phyloP scores from a whole-genome alignment of 2,329 filamentous ascomycete genomes.

The Phyllosticta citribraziliensis region DNA sequence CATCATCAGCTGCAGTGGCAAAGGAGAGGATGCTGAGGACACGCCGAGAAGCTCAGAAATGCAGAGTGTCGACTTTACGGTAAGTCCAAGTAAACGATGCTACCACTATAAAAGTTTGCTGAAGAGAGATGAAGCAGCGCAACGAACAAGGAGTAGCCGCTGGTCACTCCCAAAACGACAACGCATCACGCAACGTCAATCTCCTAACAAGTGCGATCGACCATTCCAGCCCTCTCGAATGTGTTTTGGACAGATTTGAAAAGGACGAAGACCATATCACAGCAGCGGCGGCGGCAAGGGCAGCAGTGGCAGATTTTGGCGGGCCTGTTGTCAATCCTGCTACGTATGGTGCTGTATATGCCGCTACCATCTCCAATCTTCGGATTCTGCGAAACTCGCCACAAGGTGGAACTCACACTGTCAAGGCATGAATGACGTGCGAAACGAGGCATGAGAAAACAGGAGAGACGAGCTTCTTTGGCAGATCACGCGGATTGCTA shows the following conservation, averaged over 20 bases:
- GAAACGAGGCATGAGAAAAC: not conserved
- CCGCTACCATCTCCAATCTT: not conserved
- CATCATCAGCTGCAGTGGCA: too few species aligned
- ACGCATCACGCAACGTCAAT: not conserved
- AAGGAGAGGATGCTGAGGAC: too few species aligned
- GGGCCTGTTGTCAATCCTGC: not conserved
- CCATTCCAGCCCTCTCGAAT: not conserved
- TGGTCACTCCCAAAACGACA: too few species aligned
- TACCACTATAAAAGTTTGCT: too few species aligned
- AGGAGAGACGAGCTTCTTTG: too few species aligned
- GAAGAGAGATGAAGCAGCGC: too few species aligned
- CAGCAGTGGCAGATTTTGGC: not conserved
- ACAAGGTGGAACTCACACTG: not conserved
- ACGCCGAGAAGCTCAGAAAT: too few species aligned
- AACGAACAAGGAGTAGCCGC: too few species aligned
- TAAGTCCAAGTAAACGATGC: too few species aligned
- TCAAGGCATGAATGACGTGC: not conserved
- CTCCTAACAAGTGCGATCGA: not conserved
- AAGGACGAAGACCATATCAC: not conserved
- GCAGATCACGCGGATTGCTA: too few species aligned
- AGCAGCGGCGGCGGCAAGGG: too few species aligned
- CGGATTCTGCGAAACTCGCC: not conserved
- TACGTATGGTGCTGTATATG: not conserved
- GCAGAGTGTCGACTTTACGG: too few species aligned
- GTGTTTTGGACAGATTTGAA: not conserved